Base-by-base conservation (phyloP, 805 yeast species). In the Spathaspora arborariae region DNA sequence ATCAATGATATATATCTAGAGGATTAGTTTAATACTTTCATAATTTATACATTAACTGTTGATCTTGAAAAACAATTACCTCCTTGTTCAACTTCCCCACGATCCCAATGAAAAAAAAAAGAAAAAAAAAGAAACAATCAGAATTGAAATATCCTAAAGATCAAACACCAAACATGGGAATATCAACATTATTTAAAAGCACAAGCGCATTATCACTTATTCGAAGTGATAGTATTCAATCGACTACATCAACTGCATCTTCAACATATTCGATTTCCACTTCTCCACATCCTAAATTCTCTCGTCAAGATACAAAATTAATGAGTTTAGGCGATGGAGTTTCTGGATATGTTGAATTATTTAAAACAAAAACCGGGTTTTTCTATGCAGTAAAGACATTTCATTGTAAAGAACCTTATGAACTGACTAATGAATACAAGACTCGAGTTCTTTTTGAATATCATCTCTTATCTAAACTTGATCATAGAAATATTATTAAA, bases 331-430 rank as follows among this genome's bases (percentile, higher is more conserved):
- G 58, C 6, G 24, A 42, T 20, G 60, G 60, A 2, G 37, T 50
- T 6, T 53, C 60, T 1, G 60, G 57, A 8, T 40, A 18, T 18
- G 56, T 56, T 4, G 54, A 52, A n/a, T 20, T 54, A 7, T 51
- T 43, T 27, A 46, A 46, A 35, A 46, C 50, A 20, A 52, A 40
- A 27, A 19, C 41, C 6, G 19, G 22, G 2, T 49, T 45, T 21
- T 16, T 39, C 5, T 66, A 60, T 46, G 85, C 81, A 0, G 64
- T 80, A 2, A 81, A 81, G 56, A 61, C 63, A 1, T 78, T 75
- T 57, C 64, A 63, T 27, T 48, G 60, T 2, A 63, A 57, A 43
- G 82, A 78, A 45, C 45, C 48, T 5, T 54, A 65, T 46, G 80
- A 78, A 52, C 48, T 68, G 2, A 62, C 60, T 30, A 36, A 50